Conservation (phyloP, 2,329 filamentous ascomycete genomes). For the Pseudogymnoascus sp. region DNA sequence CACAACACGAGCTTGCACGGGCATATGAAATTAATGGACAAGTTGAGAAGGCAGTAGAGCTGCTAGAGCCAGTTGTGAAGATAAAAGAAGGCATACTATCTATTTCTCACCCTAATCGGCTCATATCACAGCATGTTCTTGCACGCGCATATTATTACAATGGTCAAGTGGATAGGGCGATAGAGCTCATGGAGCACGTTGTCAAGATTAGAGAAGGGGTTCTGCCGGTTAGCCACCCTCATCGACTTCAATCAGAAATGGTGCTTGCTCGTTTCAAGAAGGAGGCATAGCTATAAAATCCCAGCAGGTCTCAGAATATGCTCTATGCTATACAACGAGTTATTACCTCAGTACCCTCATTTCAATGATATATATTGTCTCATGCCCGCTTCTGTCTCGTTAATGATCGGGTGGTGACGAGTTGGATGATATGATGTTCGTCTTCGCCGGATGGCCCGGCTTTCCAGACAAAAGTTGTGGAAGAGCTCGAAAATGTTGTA, state of each 20-base stretch:
- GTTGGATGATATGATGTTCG: background rate
- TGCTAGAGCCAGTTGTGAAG: slow-evolving; percentile 4
- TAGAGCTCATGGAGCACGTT: background rate
- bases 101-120: background rate
- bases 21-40: background rate
- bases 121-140: background rate
- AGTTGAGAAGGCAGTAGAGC: slow-evolving; percentile 2
- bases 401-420: background rate
- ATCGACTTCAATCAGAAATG: background rate
- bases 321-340: background rate
- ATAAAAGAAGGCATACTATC: background rate
- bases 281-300: background rate
- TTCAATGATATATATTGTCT: background rate
- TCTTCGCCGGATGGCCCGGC: background rate
- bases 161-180: background rate
- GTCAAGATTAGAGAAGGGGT: background rate
- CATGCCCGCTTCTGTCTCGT: background rate
- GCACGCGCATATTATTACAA: background rate
- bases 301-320: background rate
- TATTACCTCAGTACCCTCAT: background rate
- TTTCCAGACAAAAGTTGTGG: background rate
- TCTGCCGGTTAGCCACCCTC: background rate
- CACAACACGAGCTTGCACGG: background rate
- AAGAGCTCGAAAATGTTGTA: too few species aligned
- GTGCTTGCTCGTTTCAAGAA: background rate